These are phyloP conservation scores for Suillus plorans DNA, from an alignment of 768 basidiomycete genomes.

Conservation along the genomic window DNA sequence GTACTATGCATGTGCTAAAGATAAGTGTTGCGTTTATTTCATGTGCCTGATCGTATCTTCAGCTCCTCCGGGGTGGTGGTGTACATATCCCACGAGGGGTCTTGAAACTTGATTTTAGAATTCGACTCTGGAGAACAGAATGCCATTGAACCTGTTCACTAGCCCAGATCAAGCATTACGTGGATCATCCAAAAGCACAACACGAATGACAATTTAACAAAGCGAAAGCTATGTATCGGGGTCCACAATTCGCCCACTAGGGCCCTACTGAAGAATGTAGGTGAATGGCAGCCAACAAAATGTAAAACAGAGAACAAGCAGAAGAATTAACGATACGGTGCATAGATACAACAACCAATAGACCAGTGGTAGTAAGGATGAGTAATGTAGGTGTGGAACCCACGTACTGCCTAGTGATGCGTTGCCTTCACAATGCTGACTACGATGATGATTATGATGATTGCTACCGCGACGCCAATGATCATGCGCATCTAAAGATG, in stretches of 20 bases:
- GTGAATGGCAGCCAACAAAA: constrained; percentile 12
- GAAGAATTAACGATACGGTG: constrained; percentile 29
- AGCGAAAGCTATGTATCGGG: constrained; percentile 18
- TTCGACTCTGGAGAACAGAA: background rate
- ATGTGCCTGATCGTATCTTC: background rate
- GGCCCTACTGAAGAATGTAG: constrained; percentile 11
- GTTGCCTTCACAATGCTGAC: constrained; percentile 92
- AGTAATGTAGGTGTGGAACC: constrained; percentile 2
- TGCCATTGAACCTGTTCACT: background rate
- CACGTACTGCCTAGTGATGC: constrained; percentile 37
- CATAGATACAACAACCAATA: constrained; percentile 48
- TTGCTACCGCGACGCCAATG: constrained; percentile 84
- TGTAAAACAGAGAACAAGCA: constrained; percentile 20
- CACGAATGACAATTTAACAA: constrained; percentile 13
- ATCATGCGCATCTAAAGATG: constrained; percentile 87
- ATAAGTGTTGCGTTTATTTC: background rate
- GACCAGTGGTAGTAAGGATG: constrained; percentile 15
- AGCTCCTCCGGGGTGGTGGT: background rate
- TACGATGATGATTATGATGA: constrained; percentile 94
- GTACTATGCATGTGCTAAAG: background rate
- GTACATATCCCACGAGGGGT: background rate
- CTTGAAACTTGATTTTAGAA: background rate
- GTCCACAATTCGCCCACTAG: constrained; percentile 19
- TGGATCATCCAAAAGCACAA: constrained; percentile 25
- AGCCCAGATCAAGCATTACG: background rate